Evolutionary conservation across 805 yeast species (phyloP), one percentile per base, ranked within the genome.

Genomic region (Kodamaea restingae): DNA sequence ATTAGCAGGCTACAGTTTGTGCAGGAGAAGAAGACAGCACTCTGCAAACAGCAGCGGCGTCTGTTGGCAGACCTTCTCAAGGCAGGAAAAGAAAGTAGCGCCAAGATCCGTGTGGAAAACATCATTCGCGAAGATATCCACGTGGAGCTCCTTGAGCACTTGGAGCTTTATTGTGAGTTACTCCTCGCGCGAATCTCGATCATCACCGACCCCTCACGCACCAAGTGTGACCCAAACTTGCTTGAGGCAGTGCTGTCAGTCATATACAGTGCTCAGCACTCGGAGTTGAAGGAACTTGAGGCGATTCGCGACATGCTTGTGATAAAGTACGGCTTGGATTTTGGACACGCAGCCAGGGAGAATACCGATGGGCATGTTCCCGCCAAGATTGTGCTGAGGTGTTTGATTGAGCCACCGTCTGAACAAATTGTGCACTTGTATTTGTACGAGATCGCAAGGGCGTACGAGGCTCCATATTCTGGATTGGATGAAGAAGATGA

Each of bases 131-230:
- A 86, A 48, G 96, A 88, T 54, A 76, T 85, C 22, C 77, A 81
- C 51, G 76, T 84, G 15, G 96, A 88, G 61, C 65, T 88, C 17
- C 63, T 88, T 38, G 96, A 88, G 57, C 76, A 77, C 33, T 60
- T 88, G 34, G 96, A 88, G 59, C 64, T 88, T 14, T 86, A 86
- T 56, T 82, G 95, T 53, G 96, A 88, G 59, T 65, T 88, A 3
- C 57, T 86, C 15, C 70, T 84, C 35, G 95, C 96, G 0, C 68
- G 96, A 41, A 74, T 84, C 9, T 73, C 80, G 11, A 65, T 86
- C 15, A 54, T 88, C 18, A 74, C 74, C 17, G 76, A 68, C 33
- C 54, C 60, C 10, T 45, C 52, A 15, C 56, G 67, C 33, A 60
- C 63, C 17, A 61, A 58, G 2, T 71, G 79, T 40, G 84, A 79